phyloP scores from a whole-genome alignment of 768 basidiomycete species.

The Suillus clintonianus region DNA sequence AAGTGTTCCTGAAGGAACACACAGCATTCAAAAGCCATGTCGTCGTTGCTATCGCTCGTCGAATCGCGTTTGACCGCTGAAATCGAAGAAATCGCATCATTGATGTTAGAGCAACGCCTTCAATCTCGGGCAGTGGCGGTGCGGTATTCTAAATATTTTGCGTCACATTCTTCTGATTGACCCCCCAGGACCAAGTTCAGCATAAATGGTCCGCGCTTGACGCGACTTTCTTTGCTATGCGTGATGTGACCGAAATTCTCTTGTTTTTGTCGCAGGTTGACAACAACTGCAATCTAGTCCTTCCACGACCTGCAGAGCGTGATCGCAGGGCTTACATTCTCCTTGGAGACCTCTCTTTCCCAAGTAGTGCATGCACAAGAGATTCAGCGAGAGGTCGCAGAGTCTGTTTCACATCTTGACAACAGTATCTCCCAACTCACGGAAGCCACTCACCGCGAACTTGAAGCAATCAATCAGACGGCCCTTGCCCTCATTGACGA shows the following conservation, averaged over 20 bases:
- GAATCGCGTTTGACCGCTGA: not conserved
- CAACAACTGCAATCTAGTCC: constrained; percentile 3
- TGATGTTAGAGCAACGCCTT: not conserved
- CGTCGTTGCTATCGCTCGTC: constrained; percentile 6
- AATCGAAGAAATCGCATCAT: not conserved
- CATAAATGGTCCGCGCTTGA: constrained; percentile 28
- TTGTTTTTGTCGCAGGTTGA: constrained; percentile 21
- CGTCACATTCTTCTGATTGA: constrained; percentile 9
- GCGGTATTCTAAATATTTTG: constrained; percentile 9
- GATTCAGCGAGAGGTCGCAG: constrained; percentile 38
- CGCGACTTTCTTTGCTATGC: constrained; percentile 25
- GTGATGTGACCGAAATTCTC: constrained; percentile 25
- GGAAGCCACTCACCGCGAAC: constrained; percentile 40
- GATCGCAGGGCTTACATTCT: constrained; percentile 9
- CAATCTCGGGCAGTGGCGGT: constrained; percentile 14
- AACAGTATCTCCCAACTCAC: constrained; percentile 40
- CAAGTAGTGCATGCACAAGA: constrained; percentile 33
- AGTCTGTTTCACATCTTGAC: constrained; percentile 38
- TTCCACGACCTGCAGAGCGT: constrained; percentile 1
- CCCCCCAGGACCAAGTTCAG: constrained; percentile 31
- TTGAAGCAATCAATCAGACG: constrained; percentile 51
- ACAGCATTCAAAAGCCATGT: constrained; percentile 31
- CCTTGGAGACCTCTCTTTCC: constrained; percentile 33
- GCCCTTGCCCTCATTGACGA: constrained; percentile 29
- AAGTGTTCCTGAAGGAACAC: constrained; percentile 1